Evolutionary conservation across 2,329 filamentous ascomycete species (phyloP).

Genomic region (Keithomyces neogunnii): DNA sequence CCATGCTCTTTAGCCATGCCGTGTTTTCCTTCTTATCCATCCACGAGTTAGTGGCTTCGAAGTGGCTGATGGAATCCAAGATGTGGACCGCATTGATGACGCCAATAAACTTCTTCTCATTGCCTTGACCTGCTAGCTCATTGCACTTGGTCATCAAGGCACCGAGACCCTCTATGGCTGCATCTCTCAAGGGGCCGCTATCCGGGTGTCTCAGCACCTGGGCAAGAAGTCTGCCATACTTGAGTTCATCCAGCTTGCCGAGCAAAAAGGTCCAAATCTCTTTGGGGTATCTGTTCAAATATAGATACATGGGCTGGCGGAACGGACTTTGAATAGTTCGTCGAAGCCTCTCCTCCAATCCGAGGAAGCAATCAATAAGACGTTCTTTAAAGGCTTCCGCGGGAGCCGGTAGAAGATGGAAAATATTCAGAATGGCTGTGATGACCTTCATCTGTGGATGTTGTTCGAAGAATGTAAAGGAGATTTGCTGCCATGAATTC

Average conservation of each 20-base stretch:
- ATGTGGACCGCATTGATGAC: slow-evolving; percentile 84
- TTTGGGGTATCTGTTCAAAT: slow-evolving; percentile 84
- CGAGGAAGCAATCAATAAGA: slow-evolving; percentile 82
- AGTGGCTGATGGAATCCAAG: slow-evolving; percentile 67
- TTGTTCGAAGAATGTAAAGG: slow-evolving; percentile 91
- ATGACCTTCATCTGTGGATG: slow-evolving; percentile 90
- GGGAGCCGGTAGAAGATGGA: slow-evolving; percentile 85
- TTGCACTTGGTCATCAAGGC: slow-evolving; percentile 60
- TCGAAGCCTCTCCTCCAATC: slow-evolving; percentile 75
- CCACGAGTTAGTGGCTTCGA: slow-evolving; percentile 59
- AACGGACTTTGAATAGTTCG: slow-evolving; percentile 89
- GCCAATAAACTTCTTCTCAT: slow-evolving; percentile 59
- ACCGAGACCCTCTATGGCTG: slow-evolving; percentile 65
- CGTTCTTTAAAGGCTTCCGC: slow-evolving; percentile 87
- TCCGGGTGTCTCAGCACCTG: slow-evolving; percentile 73
- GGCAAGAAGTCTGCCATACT: slow-evolving; percentile 83
- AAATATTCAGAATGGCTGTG: slow-evolving; percentile 90
- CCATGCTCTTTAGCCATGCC: slow-evolving; percentile 54
- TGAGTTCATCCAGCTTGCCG: slow-evolving; percentile 72
- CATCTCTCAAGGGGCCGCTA: slow-evolving; percentile 66
- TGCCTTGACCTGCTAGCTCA: slow-evolving; percentile 54
- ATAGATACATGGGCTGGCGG: slow-evolving; percentile 80
- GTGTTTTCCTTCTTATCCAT: slow-evolving; percentile 58
- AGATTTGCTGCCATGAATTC: slow-evolving; percentile 73
- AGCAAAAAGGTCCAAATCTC: slow-evolving; percentile 78